Percentiles rank a stretch among this genome's conserved stretches.
These are phyloP conservation scores for Chalciporus sphaerocephalus DNA, from an alignment of 768 basidiomycete species.

Conservation along the genomic window DNA sequence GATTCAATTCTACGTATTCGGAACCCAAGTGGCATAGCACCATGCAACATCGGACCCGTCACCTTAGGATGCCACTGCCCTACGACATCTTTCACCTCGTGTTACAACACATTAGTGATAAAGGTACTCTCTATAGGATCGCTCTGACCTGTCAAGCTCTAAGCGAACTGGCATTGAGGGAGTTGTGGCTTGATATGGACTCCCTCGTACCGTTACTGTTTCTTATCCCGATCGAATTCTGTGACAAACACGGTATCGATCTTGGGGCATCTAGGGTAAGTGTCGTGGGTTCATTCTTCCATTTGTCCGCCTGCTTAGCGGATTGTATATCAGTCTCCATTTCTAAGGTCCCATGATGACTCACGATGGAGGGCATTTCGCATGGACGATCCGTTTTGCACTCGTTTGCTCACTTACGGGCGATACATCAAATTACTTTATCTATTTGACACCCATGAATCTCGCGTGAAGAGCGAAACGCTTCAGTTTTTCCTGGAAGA, in stretches of 20 bases:
- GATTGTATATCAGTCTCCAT: not conserved
- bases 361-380: not conserved
- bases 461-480: not conserved
- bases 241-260: not conserved
- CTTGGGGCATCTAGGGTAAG: too few relatives aligned
- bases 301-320: not conserved
- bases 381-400: not conserved
- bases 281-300: too few relatives aligned
- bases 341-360: not conserved
- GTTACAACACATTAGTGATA: not conserved
- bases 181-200: not conserved
- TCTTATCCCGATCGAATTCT: not conserved
- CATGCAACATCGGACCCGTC: not conserved
- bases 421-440: not conserved
- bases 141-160: not conserved
- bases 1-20: too few relatives aligned
- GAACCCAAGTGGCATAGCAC: too few relatives aligned
- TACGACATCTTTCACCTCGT: not conserved
- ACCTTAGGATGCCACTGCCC: not conserved
- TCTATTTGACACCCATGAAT: not conserved
- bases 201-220: not conserved
- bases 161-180: not conserved
- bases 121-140: not conserved
- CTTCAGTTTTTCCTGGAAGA: not conserved
- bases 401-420: not conserved